Conservation (phyloP, 345 rosid species). For the Citrus trifoliata region DNA sequence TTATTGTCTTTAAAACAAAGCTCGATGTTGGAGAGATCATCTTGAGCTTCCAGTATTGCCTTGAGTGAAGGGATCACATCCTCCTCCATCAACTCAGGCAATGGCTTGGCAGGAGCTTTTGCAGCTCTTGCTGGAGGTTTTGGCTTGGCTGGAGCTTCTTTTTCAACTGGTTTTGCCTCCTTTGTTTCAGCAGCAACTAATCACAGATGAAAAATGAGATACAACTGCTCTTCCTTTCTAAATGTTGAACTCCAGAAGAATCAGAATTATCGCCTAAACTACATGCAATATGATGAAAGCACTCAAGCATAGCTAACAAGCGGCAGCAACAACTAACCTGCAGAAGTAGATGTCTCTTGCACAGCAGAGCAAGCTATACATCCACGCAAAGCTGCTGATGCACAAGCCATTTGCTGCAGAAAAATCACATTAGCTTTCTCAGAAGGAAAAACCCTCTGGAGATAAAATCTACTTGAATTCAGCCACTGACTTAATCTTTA, state of each 20-base stretch:
- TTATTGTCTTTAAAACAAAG: conserved; percentile 70
- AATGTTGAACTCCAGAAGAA: not conserved
- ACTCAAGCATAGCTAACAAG: not conserved
- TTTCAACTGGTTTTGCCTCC: conserved; percentile 37
- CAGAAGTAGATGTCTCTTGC: conserved; percentile 74
- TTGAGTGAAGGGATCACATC: conserved; percentile 80
- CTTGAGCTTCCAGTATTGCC: conserved; percentile 64
- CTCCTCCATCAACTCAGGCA: conserved; percentile 80
- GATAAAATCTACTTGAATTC: not conserved
- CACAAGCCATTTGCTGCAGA: conserved; percentile 39
- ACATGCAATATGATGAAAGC: not conserved
- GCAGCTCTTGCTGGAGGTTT: conserved; percentile 71
- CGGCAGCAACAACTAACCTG: conserved; percentile 32
- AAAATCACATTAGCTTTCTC: not conserved
- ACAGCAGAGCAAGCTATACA: conserved; percentile 52
- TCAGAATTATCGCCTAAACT: not conserved
- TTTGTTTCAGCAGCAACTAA: conserved; percentile 47
- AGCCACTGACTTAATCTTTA: not conserved
- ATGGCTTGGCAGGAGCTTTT: conserved; percentile 59
- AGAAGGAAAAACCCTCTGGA: not conserved
- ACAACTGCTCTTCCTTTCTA: not conserved
- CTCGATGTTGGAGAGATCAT: conserved; percentile 58
- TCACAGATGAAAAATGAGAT: not conserved
- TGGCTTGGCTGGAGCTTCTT: conserved; percentile 50
- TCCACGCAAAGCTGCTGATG: conserved; percentile 28